phyloP scores from a whole-genome alignment of 2,329 filamentous ascomycete genomes.

The Cordyceps fumosorosea region DNA sequence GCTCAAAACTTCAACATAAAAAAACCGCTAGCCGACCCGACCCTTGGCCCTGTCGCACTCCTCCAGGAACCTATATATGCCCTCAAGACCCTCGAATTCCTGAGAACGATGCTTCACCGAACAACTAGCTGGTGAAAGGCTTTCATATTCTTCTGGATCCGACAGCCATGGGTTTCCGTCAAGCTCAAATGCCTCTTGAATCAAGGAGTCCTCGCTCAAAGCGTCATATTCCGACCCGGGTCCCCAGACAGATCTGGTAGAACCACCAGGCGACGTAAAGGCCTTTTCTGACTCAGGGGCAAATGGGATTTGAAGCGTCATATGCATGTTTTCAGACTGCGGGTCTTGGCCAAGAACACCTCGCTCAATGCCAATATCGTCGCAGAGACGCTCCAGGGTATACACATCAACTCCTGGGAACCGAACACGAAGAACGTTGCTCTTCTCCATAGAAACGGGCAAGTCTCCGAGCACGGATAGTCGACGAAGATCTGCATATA shows the following conservation, averaged over 20 bases:
- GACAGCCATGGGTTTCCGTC: conserved; percentile 44
- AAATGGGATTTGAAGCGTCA: conserved; percentile 81
- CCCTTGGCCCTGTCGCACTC: conserved; percentile 45
- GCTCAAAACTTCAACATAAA: not conserved
- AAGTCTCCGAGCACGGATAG: conserved; percentile 75
- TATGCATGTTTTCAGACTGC: conserved; percentile 59
- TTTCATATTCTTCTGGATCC: conserved; percentile 42
- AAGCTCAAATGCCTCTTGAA: conserved; percentile 34
- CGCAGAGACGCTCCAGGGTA: conserved; percentile 75
- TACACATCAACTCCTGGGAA: conserved; percentile 87
- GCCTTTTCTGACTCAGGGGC: conserved; percentile 50
- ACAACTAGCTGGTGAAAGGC: conserved; percentile 41
- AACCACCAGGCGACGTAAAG: conserved; percentile 42
- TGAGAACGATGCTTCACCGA: conserved; percentile 39
- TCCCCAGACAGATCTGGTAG: conserved; percentile 37
- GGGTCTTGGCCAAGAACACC: conserved; percentile 72
- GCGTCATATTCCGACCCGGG: conserved; percentile 35
- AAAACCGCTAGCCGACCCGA: conserved; percentile 22
- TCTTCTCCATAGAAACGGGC: conserved; percentile 65
- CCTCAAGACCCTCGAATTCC: conserved; percentile 49
- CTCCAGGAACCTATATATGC: conserved; percentile 52
- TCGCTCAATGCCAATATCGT: conserved; percentile 77
- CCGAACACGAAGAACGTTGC: conserved; percentile 66
- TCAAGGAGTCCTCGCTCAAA: conserved; percentile 28
- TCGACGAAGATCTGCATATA: conserved; percentile 74